phyloP scores from a whole-genome alignment of 2,329 filamentous ascomycete species.

The Fusarium aywerte region DNA sequence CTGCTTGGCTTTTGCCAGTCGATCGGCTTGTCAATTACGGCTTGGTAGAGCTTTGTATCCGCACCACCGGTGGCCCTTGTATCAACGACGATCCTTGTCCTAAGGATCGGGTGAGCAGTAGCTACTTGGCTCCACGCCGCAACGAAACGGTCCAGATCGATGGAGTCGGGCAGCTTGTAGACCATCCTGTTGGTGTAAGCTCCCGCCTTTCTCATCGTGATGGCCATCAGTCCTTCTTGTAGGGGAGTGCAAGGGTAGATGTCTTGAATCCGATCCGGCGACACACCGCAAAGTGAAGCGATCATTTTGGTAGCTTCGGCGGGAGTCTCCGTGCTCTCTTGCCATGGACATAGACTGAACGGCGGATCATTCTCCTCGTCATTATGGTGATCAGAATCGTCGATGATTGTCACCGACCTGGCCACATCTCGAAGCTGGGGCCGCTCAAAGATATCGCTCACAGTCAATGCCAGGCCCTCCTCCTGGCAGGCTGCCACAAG shows the following conservation, averaged over 20 bases:
- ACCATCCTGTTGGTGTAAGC: slow-evolving; percentile 6
- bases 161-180: slow-evolving; percentile 6
- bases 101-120: slow-evolving; percentile 6
- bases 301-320: slow-evolving; percentile 4
- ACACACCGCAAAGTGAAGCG: slow-evolving; percentile 5
- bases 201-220: slow-evolving; percentile 2
- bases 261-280: slow-evolving; percentile 2
- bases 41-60: slow-evolving; percentile 10
- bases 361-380: slow-evolving; percentile 5
- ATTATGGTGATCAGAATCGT: slow-evolving; percentile 2
- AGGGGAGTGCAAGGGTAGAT: slow-evolving; percentile 5
- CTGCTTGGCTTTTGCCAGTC: slow-evolving; percentile 9
- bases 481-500: slow-evolving; percentile 6
- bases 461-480: slow-evolving; percentile 6
- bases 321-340: slow-evolving; percentile 1
- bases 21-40: slow-evolving; percentile 5
- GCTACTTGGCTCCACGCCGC: slow-evolving; percentile 5
- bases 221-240: slow-evolving; percentile 7
- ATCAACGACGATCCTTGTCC: slow-evolving; percentile 10
- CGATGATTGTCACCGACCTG: slow-evolving; percentile 6
- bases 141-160: slow-evolving; percentile 8
- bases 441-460: slow-evolving; percentile 8
- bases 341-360: slow-evolving; percentile 9
- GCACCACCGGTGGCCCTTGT: slow-evolving; percentile 4
- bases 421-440: slow-evolving; percentile 9